Conservation (phyloP, 1,284 basidiomycete genomes). For the Trichosporon sp. region DNA sequence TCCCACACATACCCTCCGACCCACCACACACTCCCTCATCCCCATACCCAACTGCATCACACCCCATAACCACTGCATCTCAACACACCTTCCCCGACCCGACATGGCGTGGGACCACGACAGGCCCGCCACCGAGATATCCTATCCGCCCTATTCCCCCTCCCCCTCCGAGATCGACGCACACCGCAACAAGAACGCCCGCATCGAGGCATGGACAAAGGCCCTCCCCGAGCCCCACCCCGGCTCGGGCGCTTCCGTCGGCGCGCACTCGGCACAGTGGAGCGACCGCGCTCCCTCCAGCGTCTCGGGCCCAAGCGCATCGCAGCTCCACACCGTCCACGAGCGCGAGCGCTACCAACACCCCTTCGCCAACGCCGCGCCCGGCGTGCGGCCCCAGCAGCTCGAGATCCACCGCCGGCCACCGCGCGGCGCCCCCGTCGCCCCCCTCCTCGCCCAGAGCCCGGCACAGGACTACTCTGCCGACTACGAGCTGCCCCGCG, state of each 20-base stretch:
- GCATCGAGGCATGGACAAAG: constrained; percentile 18
- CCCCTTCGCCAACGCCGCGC: background rate
- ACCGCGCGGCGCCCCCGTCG: background rate
- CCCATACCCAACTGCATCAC: background rate
- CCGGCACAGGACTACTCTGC: background rate
- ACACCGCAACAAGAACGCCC: constrained; percentile 6
- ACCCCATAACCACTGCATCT: background rate
- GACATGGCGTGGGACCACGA: background rate
- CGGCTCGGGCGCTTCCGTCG: background rate
- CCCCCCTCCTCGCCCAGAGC: constrained; percentile 10
- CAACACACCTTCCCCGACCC: background rate
- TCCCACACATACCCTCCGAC: background rate
- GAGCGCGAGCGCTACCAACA: background rate
- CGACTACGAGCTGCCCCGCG: constrained; percentile 1
- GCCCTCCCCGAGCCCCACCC: constrained; percentile 3
- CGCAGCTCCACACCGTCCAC: background rate
- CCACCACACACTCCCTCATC: background rate
- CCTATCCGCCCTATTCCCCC: constrained; percentile 21
- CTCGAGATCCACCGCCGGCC: background rate
- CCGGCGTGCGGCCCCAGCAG: background rate
- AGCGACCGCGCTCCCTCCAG: background rate
- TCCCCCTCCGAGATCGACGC: constrained; percentile 21
- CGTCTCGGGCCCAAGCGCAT: background rate
- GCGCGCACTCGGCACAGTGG: background rate
- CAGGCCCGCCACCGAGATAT: constrained; percentile 7